Evolutionary conservation across 305 asterid genomes (phyloP), one percentile per base, ranked within the genome.

Genomic region (Solanum hybrid): DNA sequence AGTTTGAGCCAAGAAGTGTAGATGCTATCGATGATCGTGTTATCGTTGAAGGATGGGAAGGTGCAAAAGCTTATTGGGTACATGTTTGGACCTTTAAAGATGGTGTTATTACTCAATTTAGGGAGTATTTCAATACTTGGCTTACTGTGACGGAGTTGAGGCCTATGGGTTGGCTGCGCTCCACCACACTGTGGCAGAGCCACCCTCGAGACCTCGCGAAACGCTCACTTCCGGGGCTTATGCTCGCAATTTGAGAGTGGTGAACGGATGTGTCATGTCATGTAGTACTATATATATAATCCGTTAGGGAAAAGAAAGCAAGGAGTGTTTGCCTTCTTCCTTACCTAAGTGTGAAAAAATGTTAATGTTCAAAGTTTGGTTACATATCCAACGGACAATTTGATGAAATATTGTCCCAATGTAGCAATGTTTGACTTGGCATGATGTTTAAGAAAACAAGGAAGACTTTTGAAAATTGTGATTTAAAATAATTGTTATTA

Each of bases 21-120:
- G 97, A 94, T 65, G 94, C 91, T 65, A 90, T 96, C 5, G 98
- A 94, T 14, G 96, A 93, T 12, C 90, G 91, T 17, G 97, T 96
- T 51, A 94, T 96, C 4, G 98, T 92, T 93, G 98, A 96, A 77
- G 98, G 97, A 89, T 96, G 98, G 98, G 98, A 96, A 90, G 98
- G 96, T 13, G 92, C 91, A 65, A 93, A 94, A 37, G 94, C 93
- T 6, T 95, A 96, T 20, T 95, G 98, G 98, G 98, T 96, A 80
- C 98, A 96, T 39, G 97, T 95, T 27, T 96, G 98, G 98, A 95
- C 94, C 3, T 77, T 96, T 6, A 36, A 88, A 73, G 93, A 94
- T 33, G 97, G 98, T 1, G 37, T 95, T 17, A 94, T 95, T 57
- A 96, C 95, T 41, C 98, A 96, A 87, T 93, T 96, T 29, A 91